A percentile compares a stretch with the other conserved stretches of the same genome.
phyloP scores from a whole-genome alignment of 495 filamentous ascomycete species.

The Penicillium coprophilum region DNA sequence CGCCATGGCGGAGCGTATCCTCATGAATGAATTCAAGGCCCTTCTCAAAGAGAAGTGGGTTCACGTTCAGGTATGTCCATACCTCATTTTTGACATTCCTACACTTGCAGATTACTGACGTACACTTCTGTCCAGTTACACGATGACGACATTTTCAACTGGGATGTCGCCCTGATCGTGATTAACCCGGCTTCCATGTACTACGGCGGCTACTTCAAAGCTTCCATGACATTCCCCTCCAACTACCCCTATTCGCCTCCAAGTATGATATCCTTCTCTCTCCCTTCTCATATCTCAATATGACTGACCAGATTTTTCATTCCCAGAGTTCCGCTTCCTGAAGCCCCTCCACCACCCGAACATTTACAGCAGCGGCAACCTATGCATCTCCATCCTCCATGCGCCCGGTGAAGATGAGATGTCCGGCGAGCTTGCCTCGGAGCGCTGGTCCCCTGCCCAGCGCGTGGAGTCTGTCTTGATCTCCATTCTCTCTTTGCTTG shows the following conservation, averaged over 20 bases:
- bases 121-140: conserved; percentile 54
- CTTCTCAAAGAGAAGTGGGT: conserved; percentile 90
- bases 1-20: conserved; percentile 69
- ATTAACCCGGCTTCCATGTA: conserved; percentile 89
- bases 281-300: background rate
- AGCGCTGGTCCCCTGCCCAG: conserved; percentile 92
- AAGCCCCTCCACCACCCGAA: conserved; percentile 89
- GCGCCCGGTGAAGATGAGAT: conserved; percentile 85
- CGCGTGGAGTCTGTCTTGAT: conserved; percentile 92
- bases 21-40: conserved; percentile 86
- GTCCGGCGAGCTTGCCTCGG: conserved; percentile 83
- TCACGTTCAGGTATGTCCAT: conserved; percentile 68
- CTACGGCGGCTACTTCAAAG: conserved; percentile 90
- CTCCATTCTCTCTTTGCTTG: conserved; percentile 88
- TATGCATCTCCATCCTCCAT: conserved; percentile 97
- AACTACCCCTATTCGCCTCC: conserved; percentile 94
- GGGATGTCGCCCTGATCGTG: conserved; percentile 86
- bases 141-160: conserved; percentile 75
- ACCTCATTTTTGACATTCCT: background rate
- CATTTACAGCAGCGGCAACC: conserved; percentile 82
- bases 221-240: conserved; percentile 79
- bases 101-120: background rate
- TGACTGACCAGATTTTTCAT: conserved; percentile 8
- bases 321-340: conserved; percentile 73
- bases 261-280: conserved; percentile 31